These are phyloP conservation scores for Pythium pectinolyticum DNA, from an alignment of 352 stramenopile genomes.

Conservation along the genomic window DNA sequence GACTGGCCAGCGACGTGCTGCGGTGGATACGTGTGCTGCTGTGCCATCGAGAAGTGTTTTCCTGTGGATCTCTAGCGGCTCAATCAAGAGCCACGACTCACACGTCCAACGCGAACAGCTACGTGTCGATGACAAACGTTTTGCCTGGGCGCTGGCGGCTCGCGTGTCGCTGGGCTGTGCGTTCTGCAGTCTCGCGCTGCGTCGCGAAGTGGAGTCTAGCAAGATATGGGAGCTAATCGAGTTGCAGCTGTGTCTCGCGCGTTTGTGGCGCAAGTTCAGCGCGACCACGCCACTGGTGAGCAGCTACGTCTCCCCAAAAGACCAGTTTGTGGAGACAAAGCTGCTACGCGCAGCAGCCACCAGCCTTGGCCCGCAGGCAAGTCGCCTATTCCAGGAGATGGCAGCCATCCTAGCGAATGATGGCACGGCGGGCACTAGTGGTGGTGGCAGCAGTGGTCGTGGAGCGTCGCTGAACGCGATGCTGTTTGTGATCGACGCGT, in stretches of 20 bases:
- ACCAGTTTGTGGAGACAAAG: slow-evolving; percentile 10
- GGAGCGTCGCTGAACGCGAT: slow-evolving; percentile 15
- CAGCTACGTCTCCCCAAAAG: not conserved
- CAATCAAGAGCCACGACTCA: not conserved
- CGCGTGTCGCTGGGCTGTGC: slow-evolving; percentile 18
- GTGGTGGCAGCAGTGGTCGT: too few species aligned
- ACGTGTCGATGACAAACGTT: slow-evolving; percentile 17
- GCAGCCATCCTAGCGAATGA: not conserved
- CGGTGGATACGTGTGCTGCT: slow-evolving; percentile 15
- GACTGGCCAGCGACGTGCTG: slow-evolving; percentile 2
- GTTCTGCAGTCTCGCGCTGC: slow-evolving; percentile 21
- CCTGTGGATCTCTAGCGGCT: slow-evolving; percentile 18
- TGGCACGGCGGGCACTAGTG: too few species aligned
- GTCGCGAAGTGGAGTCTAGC: not conserved
- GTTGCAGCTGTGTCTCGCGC: slow-evolving; percentile 16
- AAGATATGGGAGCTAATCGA: slow-evolving; percentile 23
- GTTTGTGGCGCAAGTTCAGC: slow-evolving; percentile 26
- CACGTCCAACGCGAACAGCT: not conserved
- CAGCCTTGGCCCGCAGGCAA: not conserved
- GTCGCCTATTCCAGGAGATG: slow-evolving; percentile 1
- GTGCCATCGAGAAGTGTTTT: slow-evolving; percentile 19
- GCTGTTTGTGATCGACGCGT: slow-evolving; percentile 18
- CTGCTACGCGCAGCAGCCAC: not conserved
- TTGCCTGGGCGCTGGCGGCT: slow-evolving; percentile 17
- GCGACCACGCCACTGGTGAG: slow-evolving; percentile 2